A percentile compares a stretch with the other conserved stretches of the same genome.
These are phyloP conservation scores for Kwoniella bestiolae DNA, from an alignment of 768 basidiomycete species.

Conservation along the genomic window DNA sequence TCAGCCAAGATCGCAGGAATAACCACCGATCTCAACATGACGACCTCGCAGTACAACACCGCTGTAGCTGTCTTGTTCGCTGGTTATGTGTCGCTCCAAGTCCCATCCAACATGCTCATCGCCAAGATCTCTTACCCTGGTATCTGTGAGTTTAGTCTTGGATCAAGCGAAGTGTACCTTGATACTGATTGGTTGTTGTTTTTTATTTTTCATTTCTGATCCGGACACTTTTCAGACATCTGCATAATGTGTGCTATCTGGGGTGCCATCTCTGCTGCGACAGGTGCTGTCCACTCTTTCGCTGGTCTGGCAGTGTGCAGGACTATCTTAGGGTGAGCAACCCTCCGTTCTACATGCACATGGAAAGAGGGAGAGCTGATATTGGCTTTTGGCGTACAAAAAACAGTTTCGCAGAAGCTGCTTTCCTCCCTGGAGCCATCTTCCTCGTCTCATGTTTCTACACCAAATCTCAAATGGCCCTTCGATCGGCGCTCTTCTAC, in stretches of 20 bases:
- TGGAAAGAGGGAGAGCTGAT: no score
- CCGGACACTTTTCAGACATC: no score
- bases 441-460: conserved; percentile 43
- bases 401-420: conserved; percentile 36
- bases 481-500: conserved; percentile 47
- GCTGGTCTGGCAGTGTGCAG: conserved; percentile 44
- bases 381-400: neutral
- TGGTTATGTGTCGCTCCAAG: conserved; percentile 51
- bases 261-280: conserved; percentile 46
- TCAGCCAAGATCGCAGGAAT: conserved; percentile 41
- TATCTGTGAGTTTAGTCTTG: conserved; percentile 28
- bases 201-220: no score
- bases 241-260: conserved; percentile 45
- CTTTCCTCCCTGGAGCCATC: conserved; percentile 50
- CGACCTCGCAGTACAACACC: conserved; percentile 33
- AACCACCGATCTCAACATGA: conserved; percentile 35
- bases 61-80: conserved; percentile 51
- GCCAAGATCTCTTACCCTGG: conserved; percentile 46
- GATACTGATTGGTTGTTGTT: neutral
- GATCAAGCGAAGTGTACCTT: neutral
- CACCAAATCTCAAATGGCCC: conserved; percentile 44
- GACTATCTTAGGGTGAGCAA: conserved; percentile 23
- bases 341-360: no score
- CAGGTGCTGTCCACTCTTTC: conserved; percentile 45
- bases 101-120: conserved; percentile 53